Evolutionary conservation across 1,139 yeast genomes (phyloP), one percentile per base, ranked within the genome.

Genomic region (Lodderomyces beijingensis): DNA sequence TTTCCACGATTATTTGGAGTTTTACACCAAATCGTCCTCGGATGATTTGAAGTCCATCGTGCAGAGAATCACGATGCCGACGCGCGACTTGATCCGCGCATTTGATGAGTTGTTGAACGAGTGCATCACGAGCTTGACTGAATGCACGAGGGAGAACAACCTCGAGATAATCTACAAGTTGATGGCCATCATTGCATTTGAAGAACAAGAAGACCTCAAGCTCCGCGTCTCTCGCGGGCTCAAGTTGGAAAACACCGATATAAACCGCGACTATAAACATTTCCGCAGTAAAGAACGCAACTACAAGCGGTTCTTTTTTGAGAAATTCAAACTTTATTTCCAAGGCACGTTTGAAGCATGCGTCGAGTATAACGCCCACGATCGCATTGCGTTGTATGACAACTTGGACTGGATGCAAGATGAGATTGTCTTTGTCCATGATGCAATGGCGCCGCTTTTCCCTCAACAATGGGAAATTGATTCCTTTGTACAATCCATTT

Each of bases 321-420:
- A 70, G 22, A 74, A 76, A 36, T 62, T 88, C 28, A 74, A 77
- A 46, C 71, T 69, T 32, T 70, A 83, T 12, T 71, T 89, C 12
- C 64, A 60, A 22, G 85, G 78, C 13, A 79, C 82, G 12, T 88
- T 86, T 56, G 63, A 68, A 28, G 78, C 78, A 40, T 85, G 91
- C 49, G 60, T 68, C 28, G 64, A 75, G 31, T 78, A 81, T 34
- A 82, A 71, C 46, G 52, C 62, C 3, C 62, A 71, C 9, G 77
- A 73, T 36, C 66, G 65, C 28, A 75, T 77, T 54, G 70, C 67
- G 14, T 77, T 89, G 2, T 68, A 83, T 41, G 82, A 81, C 26
- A 79, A 83, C 41, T 61, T 89, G 33, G 81, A 79, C 37, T 89
- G 96, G 93, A 72, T 89, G 13, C 88, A 83, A 52, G 81, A 82